phyloP scores from a whole-genome alignment of 2,329 filamentous ascomycete genomes.

The Paradendryphiella salina region DNA sequence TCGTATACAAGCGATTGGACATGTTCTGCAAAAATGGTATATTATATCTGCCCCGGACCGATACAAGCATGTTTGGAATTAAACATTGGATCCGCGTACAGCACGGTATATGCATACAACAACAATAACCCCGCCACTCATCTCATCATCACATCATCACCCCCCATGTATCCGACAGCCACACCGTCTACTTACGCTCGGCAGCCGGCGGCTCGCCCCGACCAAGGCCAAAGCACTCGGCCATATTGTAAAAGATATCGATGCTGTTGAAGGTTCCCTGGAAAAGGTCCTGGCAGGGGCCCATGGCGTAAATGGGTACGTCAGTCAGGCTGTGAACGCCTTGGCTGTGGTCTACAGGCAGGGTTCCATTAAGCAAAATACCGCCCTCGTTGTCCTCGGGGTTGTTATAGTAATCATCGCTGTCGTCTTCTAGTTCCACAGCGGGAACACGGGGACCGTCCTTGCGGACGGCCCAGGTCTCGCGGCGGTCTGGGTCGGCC shows the following conservation, averaged over 20 bases:
- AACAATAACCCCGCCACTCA: no score
- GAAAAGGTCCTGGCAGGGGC: conserved; percentile 77
- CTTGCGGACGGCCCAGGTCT: conserved; percentile 74
- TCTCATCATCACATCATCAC: background rate
- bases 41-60: no score
- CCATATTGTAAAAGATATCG: conserved; percentile 76
- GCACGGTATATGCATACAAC: no score
- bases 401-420: conserved; percentile 67
- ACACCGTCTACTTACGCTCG: background rate
- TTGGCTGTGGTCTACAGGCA: conserved; percentile 64
- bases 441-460: conserved; percentile 66
- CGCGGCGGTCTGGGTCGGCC: conserved; percentile 73
- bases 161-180: background rate
- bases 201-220: background rate
- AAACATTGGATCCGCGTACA: no score
- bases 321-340: conserved; percentile 52
- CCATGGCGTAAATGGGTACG: conserved; percentile 68
- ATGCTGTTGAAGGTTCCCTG: conserved; percentile 70
- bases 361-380: conserved; percentile 74
- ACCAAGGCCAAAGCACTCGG: conserved; percentile 62
- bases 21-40: no score
- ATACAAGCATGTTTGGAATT: no score
- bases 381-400: conserved; percentile 67
- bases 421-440: conserved; percentile 53
- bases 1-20: no score